These are phyloP conservation scores for Iris pallida DNA, from an alignment of 116 monocot genomes.

Conservation along the genomic window DNA sequence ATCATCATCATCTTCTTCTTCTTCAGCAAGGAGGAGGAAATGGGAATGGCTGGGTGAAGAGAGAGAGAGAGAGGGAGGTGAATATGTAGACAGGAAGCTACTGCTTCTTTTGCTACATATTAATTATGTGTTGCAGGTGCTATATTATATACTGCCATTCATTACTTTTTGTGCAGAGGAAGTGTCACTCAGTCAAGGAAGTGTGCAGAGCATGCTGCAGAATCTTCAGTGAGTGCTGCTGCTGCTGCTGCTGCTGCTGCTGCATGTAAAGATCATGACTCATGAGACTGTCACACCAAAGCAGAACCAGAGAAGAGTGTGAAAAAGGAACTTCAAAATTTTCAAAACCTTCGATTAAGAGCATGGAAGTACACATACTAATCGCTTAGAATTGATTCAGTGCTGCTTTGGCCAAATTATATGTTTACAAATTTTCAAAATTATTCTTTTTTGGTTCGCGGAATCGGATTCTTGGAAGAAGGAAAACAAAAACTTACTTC, in stretches of 20 bases:
- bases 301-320: no score
- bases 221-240: slow-evolving; percentile 26
- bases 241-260: slow-evolving; percentile 12
- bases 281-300: not conserved
- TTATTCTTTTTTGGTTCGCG: no score
- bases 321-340: no score
- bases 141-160: not conserved
- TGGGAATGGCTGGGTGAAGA: not conserved
- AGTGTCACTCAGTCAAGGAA: slow-evolving; percentile 49
- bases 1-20: not conserved
- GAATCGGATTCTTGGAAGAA: no score
- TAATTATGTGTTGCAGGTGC: not conserved
- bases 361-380: no score
- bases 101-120: not conserved
- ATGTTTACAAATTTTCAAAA: no score
- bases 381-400: no score
- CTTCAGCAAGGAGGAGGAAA: not conserved
- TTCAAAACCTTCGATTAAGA: no score
- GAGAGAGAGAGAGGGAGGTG: no score
- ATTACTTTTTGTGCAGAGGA: slow-evolving; percentile 17
- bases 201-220: slow-evolving; percentile 35
- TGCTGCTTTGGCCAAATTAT: no score
- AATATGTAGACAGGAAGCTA: no score
- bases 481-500: no score
- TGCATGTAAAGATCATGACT: slow-evolving; percentile 22